Base-by-base conservation (phyloP, 495 filamentous ascomycete species). In the Aspergillus coremiiformis region DNA sequence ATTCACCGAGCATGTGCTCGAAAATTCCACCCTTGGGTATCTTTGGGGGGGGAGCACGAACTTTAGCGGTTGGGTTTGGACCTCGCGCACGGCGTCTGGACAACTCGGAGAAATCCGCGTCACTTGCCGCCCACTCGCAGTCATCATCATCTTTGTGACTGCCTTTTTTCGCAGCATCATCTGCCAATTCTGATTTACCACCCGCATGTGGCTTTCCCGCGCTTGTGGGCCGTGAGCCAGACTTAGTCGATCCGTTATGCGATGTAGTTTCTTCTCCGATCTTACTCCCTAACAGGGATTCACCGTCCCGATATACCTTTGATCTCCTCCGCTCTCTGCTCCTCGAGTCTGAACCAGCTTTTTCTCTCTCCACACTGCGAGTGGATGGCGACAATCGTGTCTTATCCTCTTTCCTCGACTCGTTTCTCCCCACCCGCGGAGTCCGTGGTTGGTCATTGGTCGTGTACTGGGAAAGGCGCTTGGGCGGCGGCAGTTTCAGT, bases 401-500 rank as follows among this genome's bases (percentile, higher is more conserved):
- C 51, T 46, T 53, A 5, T 64, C 59, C 24, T 61, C 62, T n/a
- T 54, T 66, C 10, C 50, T 56, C 11, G 50, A 42, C 0, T 65
- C 63, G 23, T 45, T 39, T 41, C 48, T 66, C 20, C 23, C 32
- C 14, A 57, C 53, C 2, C 51, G 64, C 15, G 55, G 54, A 3
- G 63, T 47, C 23, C 41, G 58, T 10, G 60, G 1, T 15, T 43
- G 54, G n/a, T 75, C 71, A 49, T 72, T 74, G 19, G 65, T 63
- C 33, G 73, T 77, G 48, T 71, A 71, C 44, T 66, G 57, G 35
- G 72, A 54, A 44, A 75, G 60, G 39, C 76, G 73, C 51, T 66
- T 70, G 68, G 77, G 58, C 68, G 60, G 50, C 70, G 82, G 65
- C 71, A 76, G 54, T 74, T 84, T 59, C 26, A 64, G 54, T 66